These are phyloP conservation scores for Myochromella boudieri DNA, from an alignment of 768 basidiomycete genomes.

Conservation along the genomic window DNA sequence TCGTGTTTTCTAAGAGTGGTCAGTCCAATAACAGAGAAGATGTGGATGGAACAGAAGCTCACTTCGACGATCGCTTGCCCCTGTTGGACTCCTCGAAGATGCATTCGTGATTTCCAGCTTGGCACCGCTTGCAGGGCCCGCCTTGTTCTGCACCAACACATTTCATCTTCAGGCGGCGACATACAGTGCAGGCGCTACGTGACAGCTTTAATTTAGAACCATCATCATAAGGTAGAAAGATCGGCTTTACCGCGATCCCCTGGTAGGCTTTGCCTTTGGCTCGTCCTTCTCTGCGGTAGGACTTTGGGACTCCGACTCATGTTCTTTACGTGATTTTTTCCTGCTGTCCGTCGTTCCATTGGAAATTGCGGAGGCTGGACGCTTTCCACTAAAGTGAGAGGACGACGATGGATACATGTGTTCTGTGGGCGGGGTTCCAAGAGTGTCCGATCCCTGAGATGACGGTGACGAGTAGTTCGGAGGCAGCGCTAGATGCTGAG, in stretches of 20 bases:
- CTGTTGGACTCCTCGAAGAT: constrained; percentile 97
- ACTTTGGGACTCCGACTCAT: constrained; percentile 53
- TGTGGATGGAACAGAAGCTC: constrained; percentile 21
- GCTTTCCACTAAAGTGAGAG: constrained; percentile 61
- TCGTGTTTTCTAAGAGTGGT: constrained; percentile 72
- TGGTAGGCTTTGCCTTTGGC: constrained; percentile 76
- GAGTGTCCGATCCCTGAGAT: constrained; percentile 74
- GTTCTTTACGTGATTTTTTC: constrained; percentile 65
- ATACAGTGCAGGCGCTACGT: constrained; percentile 87
- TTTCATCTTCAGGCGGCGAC: constrained; percentile 91
- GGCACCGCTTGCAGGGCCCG: constrained; percentile 88
- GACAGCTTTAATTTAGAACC: constrained; percentile 14
- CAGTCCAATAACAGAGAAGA: constrained; percentile 25
- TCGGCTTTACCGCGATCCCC: constrained; percentile 71
- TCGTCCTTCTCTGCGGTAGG: constrained; percentile 62
- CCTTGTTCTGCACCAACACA: constrained; percentile 90
- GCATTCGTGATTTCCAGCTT: constrained; percentile 80
- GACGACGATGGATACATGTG: constrained; percentile 49
- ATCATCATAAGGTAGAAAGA: background rate
- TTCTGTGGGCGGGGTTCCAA: constrained; percentile 73
- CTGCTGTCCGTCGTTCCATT: constrained; percentile 40
- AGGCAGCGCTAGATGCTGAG: constrained; percentile 55
- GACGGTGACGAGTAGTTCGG: constrained; percentile 75
- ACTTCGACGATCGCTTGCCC: constrained; percentile 88
- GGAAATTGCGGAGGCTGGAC: constrained; percentile 54